Evolutionary conservation across 2,329 filamentous ascomycete genomes (phyloP).

Genomic region (Cladophialophora immunda): DNA sequence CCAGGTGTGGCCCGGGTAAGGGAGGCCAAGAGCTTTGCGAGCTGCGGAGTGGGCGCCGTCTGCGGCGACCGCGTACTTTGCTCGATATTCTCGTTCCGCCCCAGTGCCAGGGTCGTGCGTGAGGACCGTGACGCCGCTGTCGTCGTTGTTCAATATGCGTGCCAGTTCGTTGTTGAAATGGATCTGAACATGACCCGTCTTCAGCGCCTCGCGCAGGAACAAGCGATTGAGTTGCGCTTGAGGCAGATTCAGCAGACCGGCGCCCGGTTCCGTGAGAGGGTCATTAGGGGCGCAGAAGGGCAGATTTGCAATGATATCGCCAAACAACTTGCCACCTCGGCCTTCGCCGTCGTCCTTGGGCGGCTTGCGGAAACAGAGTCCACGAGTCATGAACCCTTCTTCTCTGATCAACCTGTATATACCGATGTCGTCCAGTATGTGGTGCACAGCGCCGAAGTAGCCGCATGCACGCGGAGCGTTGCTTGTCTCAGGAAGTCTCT

Average conservation of each 20-base stretch:
- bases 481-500: slow-evolving; percentile 30
- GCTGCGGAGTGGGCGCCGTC: slow-evolving; percentile 24
- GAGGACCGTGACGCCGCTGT: slow-evolving; percentile 18
- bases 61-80: slow-evolving; percentile 22
- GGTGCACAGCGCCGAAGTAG: slow-evolving; percentile 23
- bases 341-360: slow-evolving; percentile 27
- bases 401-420: slow-evolving; percentile 27
- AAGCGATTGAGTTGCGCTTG: slow-evolving; percentile 27
- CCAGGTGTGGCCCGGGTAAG: slow-evolving; percentile 32
- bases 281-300: slow-evolving; percentile 25
- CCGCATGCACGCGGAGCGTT: slow-evolving; percentile 28
- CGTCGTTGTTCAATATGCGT: slow-evolving; percentile 15
- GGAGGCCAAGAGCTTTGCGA: slow-evolving; percentile 26
- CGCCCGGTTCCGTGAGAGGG: slow-evolving; percentile 6
- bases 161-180: slow-evolving; percentile 28
- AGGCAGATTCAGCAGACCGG: slow-evolving; percentile 24
- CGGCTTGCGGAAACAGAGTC: slow-evolving; percentile 20
- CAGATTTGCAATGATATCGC: slow-evolving; percentile 20
- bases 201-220: slow-evolving; percentile 25
- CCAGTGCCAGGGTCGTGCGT: not conserved
- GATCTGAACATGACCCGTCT: slow-evolving; percentile 25
- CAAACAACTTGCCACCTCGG: slow-evolving; percentile 18
- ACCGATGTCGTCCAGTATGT: slow-evolving; percentile 22
- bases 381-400: slow-evolving; percentile 30
- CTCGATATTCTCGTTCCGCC: slow-evolving; percentile 1